Percentiles rank a stretch among this genome's conserved stretches.
Conservation (phyloP, 371 early-diverging fungal species). For the Rhizopus arrhizus region DNA sequence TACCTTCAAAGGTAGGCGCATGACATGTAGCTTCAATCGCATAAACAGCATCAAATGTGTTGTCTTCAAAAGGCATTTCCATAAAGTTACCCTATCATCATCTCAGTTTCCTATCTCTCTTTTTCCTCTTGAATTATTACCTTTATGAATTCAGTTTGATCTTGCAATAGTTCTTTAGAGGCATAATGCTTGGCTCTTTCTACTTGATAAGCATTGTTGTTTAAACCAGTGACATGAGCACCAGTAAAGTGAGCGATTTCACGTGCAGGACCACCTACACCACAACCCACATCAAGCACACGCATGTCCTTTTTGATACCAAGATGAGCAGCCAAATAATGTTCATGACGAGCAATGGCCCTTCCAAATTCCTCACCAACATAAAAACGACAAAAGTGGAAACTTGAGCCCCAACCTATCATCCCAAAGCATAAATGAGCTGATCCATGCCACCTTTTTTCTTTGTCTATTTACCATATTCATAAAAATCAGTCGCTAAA, state of each 20-base stretch:
- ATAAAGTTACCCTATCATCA: conserved; percentile 83
- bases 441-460: not conserved
- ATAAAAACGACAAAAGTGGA: conserved; percentile 88
- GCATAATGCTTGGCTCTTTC: conserved; percentile 78
- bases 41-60: conserved; percentile 82
- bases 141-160: conserved; percentile 67
- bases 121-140: conserved; percentile 18
- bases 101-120: not conserved
- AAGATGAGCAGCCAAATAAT: conserved; percentile 78
- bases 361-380: conserved; percentile 77
- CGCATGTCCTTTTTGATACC: conserved; percentile 68
- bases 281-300: conserved; percentile 89
- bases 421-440: not conserved
- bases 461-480: conserved; percentile 48
- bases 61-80: conserved; percentile 86
- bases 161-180: conserved; percentile 61
- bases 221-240: conserved; percentile 87
- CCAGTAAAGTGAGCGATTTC: conserved; percentile 89
- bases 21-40: conserved; percentile 95
- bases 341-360: conserved; percentile 90
- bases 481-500: conserved; percentile 85
- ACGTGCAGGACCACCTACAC: conserved; percentile 93
- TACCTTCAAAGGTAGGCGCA: conserved; percentile 79
- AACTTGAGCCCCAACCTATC: conserved; percentile 79
- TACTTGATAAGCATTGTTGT: conserved; percentile 95